Percentiles rank a stretch among this genome's conserved stretches.
phyloP scores from a whole-genome alignment of 208 protist genomes.

The Trypanosoma lewisi region DNA sequence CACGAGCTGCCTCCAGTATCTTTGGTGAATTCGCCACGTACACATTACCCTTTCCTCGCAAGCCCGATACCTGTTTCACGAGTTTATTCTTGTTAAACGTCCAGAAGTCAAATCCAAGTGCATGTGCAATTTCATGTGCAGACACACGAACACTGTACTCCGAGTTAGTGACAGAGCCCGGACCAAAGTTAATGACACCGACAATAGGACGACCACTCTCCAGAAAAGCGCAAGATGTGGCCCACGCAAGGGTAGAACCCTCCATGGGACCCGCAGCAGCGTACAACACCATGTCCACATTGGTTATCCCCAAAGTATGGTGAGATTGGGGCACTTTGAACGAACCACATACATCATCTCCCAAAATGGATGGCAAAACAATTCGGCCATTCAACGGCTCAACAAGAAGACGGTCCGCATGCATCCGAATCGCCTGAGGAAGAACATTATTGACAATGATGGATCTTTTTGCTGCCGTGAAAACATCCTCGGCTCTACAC shows the following conservation, averaged over 20 bases:
- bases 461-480: no score
- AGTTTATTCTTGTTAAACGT: constrained; percentile 1
- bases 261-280: background rate
- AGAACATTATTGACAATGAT: no score
- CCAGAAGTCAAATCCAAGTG: constrained; percentile 27
- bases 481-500: constrained; percentile 21
- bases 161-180: constrained; percentile 3
- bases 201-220: constrained; percentile 19
- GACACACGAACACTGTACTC: constrained; percentile 16
- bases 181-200: constrained; percentile 24
- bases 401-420: background rate
- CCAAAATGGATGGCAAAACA: background rate
- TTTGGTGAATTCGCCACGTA: constrained; percentile 12
- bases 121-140: constrained; percentile 43
- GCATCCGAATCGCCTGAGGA: background rate
- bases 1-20: constrained; percentile 36
- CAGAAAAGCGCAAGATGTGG: constrained; percentile 41
- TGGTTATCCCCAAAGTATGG: no score
- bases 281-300: background rate
- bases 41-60: background rate
- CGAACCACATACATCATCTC: background rate
- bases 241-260: background rate
- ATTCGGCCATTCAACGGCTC: background rate
- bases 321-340: background rate
- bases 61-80: background rate